A percentile compares a stretch with the other conserved stretches of the same genome.
Conservation (phyloP, 2,329 filamentous ascomycete species). For the Aureobasidium mangrovei region DNA sequence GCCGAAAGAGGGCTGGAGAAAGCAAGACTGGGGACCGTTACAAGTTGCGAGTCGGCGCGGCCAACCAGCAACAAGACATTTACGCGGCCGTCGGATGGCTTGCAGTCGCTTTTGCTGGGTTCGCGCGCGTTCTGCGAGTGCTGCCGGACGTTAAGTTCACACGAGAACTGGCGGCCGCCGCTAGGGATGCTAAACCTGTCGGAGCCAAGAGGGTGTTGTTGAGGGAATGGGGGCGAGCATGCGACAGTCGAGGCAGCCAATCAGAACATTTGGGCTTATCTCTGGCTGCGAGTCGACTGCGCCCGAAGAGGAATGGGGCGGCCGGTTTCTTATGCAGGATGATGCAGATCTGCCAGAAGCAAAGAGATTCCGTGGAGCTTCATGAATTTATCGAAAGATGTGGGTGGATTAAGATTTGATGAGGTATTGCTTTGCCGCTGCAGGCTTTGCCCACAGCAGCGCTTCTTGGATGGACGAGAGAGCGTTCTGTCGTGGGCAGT, state of each 20-base stretch:
- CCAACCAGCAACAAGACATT: slow-evolving; percentile 5
- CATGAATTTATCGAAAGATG: neutral
- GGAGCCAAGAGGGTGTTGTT: neutral
- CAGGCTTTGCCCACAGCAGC: neutral
- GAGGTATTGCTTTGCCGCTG: slow-evolving; percentile 7
- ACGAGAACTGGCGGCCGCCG: slow-evolving; percentile 8
- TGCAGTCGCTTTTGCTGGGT: neutral
- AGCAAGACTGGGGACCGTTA: slow-evolving; percentile 10
- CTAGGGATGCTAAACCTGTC: slow-evolving; percentile 4
- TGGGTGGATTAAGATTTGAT: slow-evolving; percentile 9
- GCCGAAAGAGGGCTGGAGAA: slow-evolving; percentile 2
- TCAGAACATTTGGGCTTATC: slow-evolving; percentile 15
- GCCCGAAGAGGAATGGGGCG: slow-evolving; percentile 9
- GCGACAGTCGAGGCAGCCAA: slow-evolving; percentile 11
- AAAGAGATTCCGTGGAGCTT: slow-evolving; percentile 2
- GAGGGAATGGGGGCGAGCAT: neutral
- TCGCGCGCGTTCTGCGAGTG: neutral
- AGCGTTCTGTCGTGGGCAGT: no score
- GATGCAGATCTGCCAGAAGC: slow-evolving; percentile 11
- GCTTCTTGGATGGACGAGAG: no score
- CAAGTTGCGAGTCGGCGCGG: slow-evolving; percentile 6
- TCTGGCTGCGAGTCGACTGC: slow-evolving; percentile 1
- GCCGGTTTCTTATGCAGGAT: slow-evolving; percentile 5
- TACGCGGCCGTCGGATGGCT: slow-evolving; percentile 12
- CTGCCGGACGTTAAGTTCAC: slow-evolving; percentile 10